phyloP scores from a whole-genome alignment of 306 rosid genomes.

The Alnus rubra region DNA sequence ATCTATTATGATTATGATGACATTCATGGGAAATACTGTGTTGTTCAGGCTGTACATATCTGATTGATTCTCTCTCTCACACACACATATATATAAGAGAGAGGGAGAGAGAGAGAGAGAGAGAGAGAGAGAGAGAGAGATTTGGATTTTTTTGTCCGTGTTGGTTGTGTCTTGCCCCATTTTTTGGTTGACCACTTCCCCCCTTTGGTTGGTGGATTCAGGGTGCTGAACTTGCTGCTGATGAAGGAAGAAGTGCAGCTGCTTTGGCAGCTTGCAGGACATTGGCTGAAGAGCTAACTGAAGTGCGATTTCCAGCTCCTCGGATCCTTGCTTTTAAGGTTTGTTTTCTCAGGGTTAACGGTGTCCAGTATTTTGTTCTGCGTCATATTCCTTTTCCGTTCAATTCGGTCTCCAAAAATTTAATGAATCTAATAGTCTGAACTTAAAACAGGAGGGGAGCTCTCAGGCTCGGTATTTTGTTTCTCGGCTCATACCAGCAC shows the following conservation, averaged over 20 bases:
- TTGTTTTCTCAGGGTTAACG: neutral
- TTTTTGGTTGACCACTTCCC: neutral
- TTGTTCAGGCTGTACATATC: neutral
- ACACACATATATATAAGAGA: neutral
- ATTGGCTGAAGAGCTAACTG: conserved; percentile 93
- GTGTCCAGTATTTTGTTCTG: neutral
- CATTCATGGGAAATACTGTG: neutral
- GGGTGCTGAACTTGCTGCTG: conserved; percentile 95
- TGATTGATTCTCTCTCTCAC: neutral
- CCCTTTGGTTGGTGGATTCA: conserved; percentile 40
- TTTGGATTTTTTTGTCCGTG: neutral
- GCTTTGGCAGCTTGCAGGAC: conserved; percentile 98
- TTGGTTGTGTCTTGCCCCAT: conserved; percentile 9
- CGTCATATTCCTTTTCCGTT: neutral
- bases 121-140: too few relatives aligned
- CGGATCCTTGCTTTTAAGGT: conserved; percentile 97
- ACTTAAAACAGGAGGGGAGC: conserved; percentile 88
- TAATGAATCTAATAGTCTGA: conserved; percentile 23
- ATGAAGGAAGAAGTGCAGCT: conserved; percentile 91
- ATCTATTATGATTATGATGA: neutral
- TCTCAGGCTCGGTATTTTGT: conserved; percentile 94
- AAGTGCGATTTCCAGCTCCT: conserved; percentile 93
- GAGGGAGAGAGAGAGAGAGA: too few relatives aligned
- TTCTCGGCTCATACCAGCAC: conserved; percentile 93
- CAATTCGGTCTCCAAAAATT: conserved; percentile 21